A percentile compares a stretch with the other conserved stretches of the same genome.
These are phyloP conservation scores for Cetraspora pellucida DNA, from an alignment of 192 early-diverging fungal genomes.

Conservation along the genomic window DNA sequence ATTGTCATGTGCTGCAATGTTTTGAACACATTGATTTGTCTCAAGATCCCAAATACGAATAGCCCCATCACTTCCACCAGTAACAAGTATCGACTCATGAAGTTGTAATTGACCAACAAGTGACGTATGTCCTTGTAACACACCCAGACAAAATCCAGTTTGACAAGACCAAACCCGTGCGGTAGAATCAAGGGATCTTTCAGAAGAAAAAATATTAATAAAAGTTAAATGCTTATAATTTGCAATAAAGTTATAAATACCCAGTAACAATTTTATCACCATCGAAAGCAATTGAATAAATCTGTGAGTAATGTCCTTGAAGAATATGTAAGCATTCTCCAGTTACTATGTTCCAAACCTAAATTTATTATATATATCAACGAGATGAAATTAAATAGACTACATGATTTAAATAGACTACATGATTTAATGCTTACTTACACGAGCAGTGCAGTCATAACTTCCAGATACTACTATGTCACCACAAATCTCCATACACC, in stretches of 20 bases:
- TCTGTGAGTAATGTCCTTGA: conserved; percentile 89
- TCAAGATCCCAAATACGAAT: conserved; percentile 89
- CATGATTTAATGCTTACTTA: not conserved
- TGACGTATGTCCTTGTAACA: conserved; percentile 87
- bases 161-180: conserved; percentile 90
- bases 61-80: conserved; percentile 90
- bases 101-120: conserved; percentile 93
- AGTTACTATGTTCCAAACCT: conserved; percentile 80
- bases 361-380: not conserved
- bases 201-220: not conserved
- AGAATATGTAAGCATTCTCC: conserved; percentile 75
- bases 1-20: conserved; percentile 71
- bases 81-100: conserved; percentile 76
- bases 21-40: conserved; percentile 58
- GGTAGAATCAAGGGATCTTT: conserved; percentile 83
- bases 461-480: conserved; percentile 87
- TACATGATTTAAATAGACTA: not conserved
- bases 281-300: conserved; percentile 93
- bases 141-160: conserved; percentile 77
- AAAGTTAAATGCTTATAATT: not conserved
- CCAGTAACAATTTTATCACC: conserved; percentile 81
- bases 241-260: not conserved
- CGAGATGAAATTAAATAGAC: not conserved
- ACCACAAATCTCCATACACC: conserved; percentile 86
- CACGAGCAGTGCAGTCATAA: conserved; percentile 88